Percentiles rank a stretch among this genome's conserved stretches.
Evolutionary conservation across 306 rosid species (phyloP).

Genomic region (Spatholobus suberectus): DNA sequence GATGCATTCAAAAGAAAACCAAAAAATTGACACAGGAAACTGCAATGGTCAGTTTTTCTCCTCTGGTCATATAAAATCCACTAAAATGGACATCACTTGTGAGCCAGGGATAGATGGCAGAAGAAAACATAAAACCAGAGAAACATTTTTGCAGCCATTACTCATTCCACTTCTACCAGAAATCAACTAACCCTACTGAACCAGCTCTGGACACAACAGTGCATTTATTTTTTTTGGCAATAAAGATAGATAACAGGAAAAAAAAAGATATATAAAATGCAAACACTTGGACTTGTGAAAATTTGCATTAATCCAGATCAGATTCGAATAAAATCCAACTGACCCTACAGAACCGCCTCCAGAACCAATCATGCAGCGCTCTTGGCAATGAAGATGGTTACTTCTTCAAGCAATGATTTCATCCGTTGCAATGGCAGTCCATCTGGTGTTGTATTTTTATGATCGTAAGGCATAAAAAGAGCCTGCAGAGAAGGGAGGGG

Average conservation of each 20-base stretch:
- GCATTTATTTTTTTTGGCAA: slow-evolving; percentile 50
- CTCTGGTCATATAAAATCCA: slow-evolving; percentile 2
- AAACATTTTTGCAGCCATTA: not conserved
- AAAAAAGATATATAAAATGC: slow-evolving; percentile 24
- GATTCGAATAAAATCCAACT: slow-evolving; percentile 49
- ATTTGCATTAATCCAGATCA: slow-evolving; percentile 6
- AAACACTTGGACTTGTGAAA: slow-evolving; percentile 28
- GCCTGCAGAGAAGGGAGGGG: slow-evolving; percentile 61
- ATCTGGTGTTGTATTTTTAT: slow-evolving; percentile 85
- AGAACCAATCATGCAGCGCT: slow-evolving; percentile 87
- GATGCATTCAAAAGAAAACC: slow-evolving; percentile 17
- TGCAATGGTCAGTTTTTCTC: slow-evolving; percentile 10
- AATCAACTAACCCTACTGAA: slow-evolving; percentile 60
- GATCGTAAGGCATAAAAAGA: slow-evolving; percentile 97
- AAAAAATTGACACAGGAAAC: slow-evolving; percentile 1
- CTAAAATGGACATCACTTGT: slow-evolving; percentile 3
- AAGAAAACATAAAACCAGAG: not conserved
- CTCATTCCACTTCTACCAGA: slow-evolving; percentile 23
- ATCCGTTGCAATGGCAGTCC: slow-evolving; percentile 72
- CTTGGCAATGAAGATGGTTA: slow-evolving; percentile 77
- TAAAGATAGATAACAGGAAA: slow-evolving; percentile 27
- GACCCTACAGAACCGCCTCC: slow-evolving; percentile 99
- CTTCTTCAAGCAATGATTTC: slow-evolving; percentile 83
- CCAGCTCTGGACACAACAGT: slow-evolving; percentile 65
- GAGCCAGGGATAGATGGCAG: slow-evolving; percentile 25